These are phyloP conservation scores for Dictyostelium intermedium DNA, from an alignment of 78 protist species.

Conservation along the genomic window DNA sequence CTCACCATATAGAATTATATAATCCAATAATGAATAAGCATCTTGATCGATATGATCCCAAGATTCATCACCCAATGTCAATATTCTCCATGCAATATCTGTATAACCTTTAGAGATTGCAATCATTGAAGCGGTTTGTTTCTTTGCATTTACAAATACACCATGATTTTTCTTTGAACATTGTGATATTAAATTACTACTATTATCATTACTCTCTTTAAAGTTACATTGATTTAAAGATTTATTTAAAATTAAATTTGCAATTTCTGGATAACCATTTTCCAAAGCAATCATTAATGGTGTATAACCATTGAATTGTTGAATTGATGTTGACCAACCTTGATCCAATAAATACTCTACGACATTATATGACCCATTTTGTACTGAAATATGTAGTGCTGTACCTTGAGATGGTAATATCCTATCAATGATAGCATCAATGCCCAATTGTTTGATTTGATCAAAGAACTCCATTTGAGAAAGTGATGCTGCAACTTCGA, in stretches of 20 bases:
- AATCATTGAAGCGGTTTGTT: conserved; percentile 28
- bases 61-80: not conserved
- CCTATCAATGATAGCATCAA: not conserved
- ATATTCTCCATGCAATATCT: conserved; percentile 31
- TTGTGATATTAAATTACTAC: not conserved
- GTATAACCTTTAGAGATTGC: conserved; percentile 35
- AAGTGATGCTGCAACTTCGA: conserved; percentile 17
- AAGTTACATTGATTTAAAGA: not conserved
- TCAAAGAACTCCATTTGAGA: not conserved
- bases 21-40: not conserved
- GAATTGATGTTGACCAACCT: conserved; percentile 18
- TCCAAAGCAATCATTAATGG: conserved; percentile 27
- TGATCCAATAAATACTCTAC: not conserved
- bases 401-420: conserved; percentile 18
- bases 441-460: not conserved
- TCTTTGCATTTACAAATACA: conserved; percentile 1
- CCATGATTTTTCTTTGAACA: not conserved
- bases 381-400: conserved; percentile 27
- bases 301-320: conserved; percentile 28
- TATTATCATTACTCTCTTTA: not conserved
- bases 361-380: not conserved
- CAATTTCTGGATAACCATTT: conserved; percentile 35
- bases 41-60: conserved; percentile 23
- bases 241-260: conserved; percentile 5
- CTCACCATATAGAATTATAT: conserved; percentile 17